Percentiles rank a stretch among this genome's conserved stretches.
Evolutionary conservation across 441 rosid species (phyloP).

Genomic region (Mallotus japonicus): DNA sequence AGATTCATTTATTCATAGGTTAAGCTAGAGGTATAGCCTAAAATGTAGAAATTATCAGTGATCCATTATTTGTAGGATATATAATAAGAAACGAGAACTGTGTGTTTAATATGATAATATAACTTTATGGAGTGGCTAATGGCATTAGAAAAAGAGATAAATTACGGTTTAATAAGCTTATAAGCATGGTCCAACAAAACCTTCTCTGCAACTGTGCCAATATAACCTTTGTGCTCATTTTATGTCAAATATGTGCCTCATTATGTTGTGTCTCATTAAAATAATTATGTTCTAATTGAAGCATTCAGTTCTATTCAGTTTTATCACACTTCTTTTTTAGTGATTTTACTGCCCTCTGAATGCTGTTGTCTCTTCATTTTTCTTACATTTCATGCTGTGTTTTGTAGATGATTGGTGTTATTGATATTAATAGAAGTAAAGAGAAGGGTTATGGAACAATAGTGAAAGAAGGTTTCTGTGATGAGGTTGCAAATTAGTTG

Average conservation of each 20-base stretch:
- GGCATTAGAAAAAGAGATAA: neutral
- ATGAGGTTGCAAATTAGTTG: slow-evolving; percentile 56
- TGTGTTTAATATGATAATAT: neutral
- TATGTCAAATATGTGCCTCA: neutral
- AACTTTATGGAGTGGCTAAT: neutral
- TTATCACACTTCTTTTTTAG: neutral
- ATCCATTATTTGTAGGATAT: no score
- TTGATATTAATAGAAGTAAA: slow-evolving; percentile 80
- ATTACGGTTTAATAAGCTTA: neutral
- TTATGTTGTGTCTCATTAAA: neutral
- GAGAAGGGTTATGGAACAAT: slow-evolving; percentile 83
- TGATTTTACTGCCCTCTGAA: neutral
- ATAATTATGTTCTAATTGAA: neutral
- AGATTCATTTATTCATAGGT: neutral
- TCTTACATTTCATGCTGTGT: slow-evolving; percentile 6
- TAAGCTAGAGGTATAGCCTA: neutral
- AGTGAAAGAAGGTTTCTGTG: slow-evolving; percentile 89
- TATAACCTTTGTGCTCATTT: neutral
- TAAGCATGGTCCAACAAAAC: neutral
- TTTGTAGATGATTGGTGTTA: slow-evolving; percentile 80
- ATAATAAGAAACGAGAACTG: neutral
- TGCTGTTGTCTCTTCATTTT: slow-evolving; percentile 10
- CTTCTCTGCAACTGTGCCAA: neutral
- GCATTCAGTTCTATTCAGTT: neutral
- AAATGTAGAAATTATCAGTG: neutral